phyloP scores from a whole-genome alignment of 2,329 filamentous ascomycete genomes.

The Epichloe aotearoae region DNA sequence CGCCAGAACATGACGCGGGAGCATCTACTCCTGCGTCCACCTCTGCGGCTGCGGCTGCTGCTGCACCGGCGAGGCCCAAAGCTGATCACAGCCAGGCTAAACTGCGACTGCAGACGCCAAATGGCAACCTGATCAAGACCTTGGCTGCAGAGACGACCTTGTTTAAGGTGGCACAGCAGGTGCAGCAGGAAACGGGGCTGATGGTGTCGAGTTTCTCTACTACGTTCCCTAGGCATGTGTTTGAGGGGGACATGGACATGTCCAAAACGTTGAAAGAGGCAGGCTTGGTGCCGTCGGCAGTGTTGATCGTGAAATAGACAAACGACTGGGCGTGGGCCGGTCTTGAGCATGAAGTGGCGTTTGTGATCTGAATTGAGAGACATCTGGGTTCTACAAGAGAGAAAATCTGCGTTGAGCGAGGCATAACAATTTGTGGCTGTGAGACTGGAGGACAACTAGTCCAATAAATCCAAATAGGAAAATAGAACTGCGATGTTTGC shows the following conservation, averaged over 20 bases:
- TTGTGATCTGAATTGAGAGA: not conserved
- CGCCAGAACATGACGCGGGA: conserved; percentile 25
- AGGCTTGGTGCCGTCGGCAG: conserved; percentile 81
- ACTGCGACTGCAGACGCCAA: conserved; percentile 62
- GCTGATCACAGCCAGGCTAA: conserved; percentile 68
- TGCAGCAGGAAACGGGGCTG: conserved; percentile 58
- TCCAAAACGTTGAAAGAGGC: conserved; percentile 88
- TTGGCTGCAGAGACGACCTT: conserved; percentile 81
- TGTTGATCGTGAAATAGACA: conserved; percentile 59
- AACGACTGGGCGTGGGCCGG: too few species aligned
- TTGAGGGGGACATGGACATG: conserved; percentile 56
- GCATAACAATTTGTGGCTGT: too few species aligned
- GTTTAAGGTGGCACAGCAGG: conserved; percentile 73
- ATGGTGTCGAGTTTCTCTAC: conserved; percentile 66
- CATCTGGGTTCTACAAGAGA: not conserved
- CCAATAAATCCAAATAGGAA: not conserved
- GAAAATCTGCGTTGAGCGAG: not conserved
- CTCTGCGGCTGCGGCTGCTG: conserved; percentile 22
- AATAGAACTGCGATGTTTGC: not conserved
- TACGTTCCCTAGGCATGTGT: conserved; percentile 80
- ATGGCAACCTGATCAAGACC: conserved; percentile 72
- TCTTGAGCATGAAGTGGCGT: not conserved
- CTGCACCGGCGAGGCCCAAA: conserved; percentile 46
- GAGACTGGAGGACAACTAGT: not conserved
- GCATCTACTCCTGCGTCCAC: conserved; percentile 23